phyloP scores from a whole-genome alignment of 1,139 yeast species.

The Candida sojae region DNA sequence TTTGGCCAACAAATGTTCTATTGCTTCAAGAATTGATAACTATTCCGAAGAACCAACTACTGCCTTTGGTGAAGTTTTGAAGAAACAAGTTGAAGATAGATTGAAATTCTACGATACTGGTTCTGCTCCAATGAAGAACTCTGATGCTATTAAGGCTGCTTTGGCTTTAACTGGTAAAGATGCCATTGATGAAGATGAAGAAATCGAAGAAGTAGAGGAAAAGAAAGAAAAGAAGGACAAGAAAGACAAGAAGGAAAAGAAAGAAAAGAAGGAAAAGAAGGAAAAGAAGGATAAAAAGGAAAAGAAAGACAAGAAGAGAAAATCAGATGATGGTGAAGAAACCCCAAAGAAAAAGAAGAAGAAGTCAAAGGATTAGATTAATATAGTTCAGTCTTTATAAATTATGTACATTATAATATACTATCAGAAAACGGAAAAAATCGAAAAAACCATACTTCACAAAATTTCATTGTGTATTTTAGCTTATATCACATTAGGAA shows the following conservation, averaged over 20 bases:
- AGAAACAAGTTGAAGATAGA: constrained; percentile 97
- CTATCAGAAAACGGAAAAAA: no score
- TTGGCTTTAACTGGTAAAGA: constrained; percentile 63
- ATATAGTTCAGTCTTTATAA: not conserved
- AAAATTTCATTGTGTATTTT: no score
- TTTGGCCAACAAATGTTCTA: constrained; percentile 97
- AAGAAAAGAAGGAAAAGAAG: constrained; percentile 57
- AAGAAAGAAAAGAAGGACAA: constrained; percentile 58
- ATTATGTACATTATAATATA: no score
- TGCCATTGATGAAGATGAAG: constrained; percentile 28
- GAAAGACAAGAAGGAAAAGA: constrained; percentile 56
- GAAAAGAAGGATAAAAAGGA: constrained; percentile 50
- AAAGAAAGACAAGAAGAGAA: constrained; percentile 54
- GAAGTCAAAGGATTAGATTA: constrained; percentile 41
- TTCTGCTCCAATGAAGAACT: constrained; percentile 92
- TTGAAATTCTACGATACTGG: constrained; percentile 95
- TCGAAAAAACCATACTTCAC: no score
- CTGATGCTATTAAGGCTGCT: constrained; percentile 92
- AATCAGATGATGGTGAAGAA: constrained; percentile 29
- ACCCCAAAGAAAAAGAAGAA: constrained; percentile 37
- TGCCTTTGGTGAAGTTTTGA: constrained; percentile 86
- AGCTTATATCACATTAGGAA: no score
- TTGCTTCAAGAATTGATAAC: constrained; percentile 98
- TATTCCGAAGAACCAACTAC: constrained; percentile 85
- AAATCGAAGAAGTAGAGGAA: constrained; percentile 52